A percentile compares a stretch with the other conserved stretches of the same genome.
phyloP scores from a whole-genome alignment of 495 filamentous ascomycete species.

The Lophiotrema nucula region DNA sequence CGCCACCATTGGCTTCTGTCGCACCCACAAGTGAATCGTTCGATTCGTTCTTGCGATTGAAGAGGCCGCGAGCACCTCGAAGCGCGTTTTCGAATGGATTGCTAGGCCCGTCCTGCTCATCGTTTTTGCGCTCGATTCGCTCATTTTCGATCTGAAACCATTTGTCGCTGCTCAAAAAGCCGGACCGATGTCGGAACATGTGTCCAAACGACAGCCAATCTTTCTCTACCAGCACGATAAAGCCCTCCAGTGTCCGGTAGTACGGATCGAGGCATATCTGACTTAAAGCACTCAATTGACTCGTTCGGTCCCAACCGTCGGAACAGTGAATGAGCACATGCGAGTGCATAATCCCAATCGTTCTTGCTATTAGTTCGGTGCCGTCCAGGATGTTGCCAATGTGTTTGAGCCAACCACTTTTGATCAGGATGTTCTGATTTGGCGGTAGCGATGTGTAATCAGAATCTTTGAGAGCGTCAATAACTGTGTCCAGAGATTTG shows the following conservation, averaged over 20 bases:
- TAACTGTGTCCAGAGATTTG: constrained; percentile 80
- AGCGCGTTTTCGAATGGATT: constrained; percentile 86
- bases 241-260: constrained; percentile 91
- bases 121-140: constrained; percentile 49
- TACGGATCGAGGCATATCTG: constrained; percentile 95
- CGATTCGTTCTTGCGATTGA: constrained; percentile 71
- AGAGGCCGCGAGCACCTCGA: constrained; percentile 84
- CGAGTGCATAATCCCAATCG: constrained; percentile 87
- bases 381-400: constrained; percentile 83
- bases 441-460: constrained; percentile 84
- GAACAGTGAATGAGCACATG: constrained; percentile 97
- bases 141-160: constrained; percentile 91
- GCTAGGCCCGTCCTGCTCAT: constrained; percentile 45
- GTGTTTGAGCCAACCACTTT: constrained; percentile 90
- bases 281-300: constrained; percentile 89
- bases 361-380: constrained; percentile 75
- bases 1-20: constrained; percentile 48
- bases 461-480: constrained; percentile 88
- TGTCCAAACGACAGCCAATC: constrained; percentile 98
- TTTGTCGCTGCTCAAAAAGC: constrained; percentile 82
- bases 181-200: constrained; percentile 89
- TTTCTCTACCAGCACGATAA: constrained; percentile 93
- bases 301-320: constrained; percentile 97
- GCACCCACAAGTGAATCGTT: constrained; percentile 62
- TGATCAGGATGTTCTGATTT: constrained; percentile 74